Base-by-base conservation (phyloP, 257 asterid genomes). In the Nicotiana noctiflora region DNA sequence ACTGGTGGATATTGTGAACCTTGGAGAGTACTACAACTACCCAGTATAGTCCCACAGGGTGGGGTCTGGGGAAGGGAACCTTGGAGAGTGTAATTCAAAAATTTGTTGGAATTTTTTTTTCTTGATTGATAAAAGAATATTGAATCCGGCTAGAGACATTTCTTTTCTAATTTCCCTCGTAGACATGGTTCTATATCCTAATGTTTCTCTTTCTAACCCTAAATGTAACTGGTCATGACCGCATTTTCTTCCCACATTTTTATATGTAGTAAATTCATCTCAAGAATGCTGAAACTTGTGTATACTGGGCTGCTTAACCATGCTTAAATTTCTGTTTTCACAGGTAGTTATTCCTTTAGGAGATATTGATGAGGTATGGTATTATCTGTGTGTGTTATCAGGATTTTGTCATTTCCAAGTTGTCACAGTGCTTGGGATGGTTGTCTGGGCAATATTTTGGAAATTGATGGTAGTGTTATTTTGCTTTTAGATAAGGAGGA, bases 301-400 rank as follows among this genome's bases (percentile, higher is more conserved):
- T 72, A 13, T 25, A 46, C 17, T 74, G 25, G 61, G 61, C 25
- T 74, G 21, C 79, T 49, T 74, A 57, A 74, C 81, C 81, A 80
- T 62, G 65, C 64, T 75, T 86, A 65, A 75, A 76, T 79, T 81
- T 85, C 59, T 61, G 46, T 79, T 70, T 85, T 86, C 83, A 79
- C 92, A 96, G 99, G 98, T 94, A 57, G 87, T 91, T 82, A 86
- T 96, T 86, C 98, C 98, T 75, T 84, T 94, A 44, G 92, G 93
- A 80, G 99, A 96, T 88, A 89, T 96, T 75, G 97, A 91, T 78
- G 99, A 96, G 97, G 99, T 94, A 91, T 80, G 29, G 14, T 49
- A 27, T 81, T 74, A 79, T 84, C 84, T 84, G 77, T 67, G 14
- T 25, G 68, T 70, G 77, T 72, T 83, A 27, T 86, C 49, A 76